Conservation (phyloP, 2,329 filamentous ascomycete species). For the Cercospora canescens region DNA sequence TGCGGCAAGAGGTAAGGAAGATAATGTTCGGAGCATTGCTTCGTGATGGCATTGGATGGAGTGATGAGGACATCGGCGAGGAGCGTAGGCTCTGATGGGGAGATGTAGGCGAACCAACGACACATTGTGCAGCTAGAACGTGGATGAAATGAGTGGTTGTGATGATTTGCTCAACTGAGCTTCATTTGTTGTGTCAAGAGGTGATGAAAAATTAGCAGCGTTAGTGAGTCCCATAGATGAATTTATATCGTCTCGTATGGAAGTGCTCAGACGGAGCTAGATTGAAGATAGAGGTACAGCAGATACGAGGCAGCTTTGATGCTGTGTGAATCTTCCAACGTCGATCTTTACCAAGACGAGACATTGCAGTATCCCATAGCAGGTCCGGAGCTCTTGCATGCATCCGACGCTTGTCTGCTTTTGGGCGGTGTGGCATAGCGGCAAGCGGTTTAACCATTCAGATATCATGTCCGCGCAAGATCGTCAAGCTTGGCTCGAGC, state of each 20-base stretch:
- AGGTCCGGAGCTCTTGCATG: neutral
- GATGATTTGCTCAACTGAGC: too few relatives aligned
- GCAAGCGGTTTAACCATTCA: neutral
- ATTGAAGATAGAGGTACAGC: neutral
- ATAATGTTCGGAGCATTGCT: slow-evolving; percentile 46
- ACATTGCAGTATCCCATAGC: neutral
- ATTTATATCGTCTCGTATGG: neutral
- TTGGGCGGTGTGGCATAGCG: neutral
- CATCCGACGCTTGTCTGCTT: neutral
- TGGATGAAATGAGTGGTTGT: neutral
- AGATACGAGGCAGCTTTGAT: neutral
- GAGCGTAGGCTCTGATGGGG: slow-evolving; percentile 52
- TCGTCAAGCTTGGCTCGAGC: neutral
- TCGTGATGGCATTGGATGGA: slow-evolving; percentile 43
- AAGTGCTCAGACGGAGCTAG: neutral
- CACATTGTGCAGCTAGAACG: neutral
- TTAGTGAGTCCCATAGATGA: neutral
- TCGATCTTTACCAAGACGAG: neutral
- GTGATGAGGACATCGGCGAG: slow-evolving; percentile 55
- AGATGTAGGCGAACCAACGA: slow-evolving; percentile 58
- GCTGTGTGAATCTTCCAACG: neutral
- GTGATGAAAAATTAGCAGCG: neutral
- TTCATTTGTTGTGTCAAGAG: neutral
- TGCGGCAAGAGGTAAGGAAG: slow-evolving; percentile 53
- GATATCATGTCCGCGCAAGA: neutral